Evolutionary conservation across 2,329 filamentous ascomycete species (phyloP).

Genomic region (Botrytis pseudocinerea): DNA sequence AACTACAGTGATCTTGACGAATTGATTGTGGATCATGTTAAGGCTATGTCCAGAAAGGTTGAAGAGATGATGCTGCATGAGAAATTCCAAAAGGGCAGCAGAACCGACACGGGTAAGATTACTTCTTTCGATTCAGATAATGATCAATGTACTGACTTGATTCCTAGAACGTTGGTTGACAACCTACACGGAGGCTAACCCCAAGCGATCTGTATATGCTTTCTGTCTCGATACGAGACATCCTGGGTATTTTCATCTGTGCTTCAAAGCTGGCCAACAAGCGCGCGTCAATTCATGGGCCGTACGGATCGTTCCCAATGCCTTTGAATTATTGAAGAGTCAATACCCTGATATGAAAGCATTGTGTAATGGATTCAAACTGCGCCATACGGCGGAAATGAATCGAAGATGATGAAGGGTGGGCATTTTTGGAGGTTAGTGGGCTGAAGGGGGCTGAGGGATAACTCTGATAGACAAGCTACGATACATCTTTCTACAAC

Average conservation of each 20-base stretch:
- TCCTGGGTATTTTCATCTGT: slow-evolving; percentile 92
- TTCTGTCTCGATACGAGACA: slow-evolving; percentile 94
- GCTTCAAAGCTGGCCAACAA: slow-evolving; percentile 86
- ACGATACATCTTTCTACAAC: slow-evolving; percentile 8
- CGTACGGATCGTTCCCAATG: slow-evolving; percentile 89
- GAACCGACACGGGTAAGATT: slow-evolving; percentile 77
- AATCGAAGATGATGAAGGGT: slow-evolving; percentile 28
- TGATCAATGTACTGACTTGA: slow-evolving; percentile 14
- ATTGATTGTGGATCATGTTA: slow-evolving; percentile 93
- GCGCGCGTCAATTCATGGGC: slow-evolving; percentile 76
- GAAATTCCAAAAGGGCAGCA: slow-evolving; percentile 83
- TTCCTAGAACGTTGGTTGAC: slow-evolving; percentile 85
- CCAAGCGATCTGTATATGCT: slow-evolving; percentile 87
- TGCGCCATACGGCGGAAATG: slow-evolving; percentile 37
- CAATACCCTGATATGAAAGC: slow-evolving; percentile 94
- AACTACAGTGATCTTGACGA: slow-evolving; percentile 96
- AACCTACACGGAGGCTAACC: slow-evolving; percentile 95
- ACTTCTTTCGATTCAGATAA: neutral
- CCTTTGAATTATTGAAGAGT: slow-evolving; percentile 85
- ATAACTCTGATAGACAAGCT: slow-evolving; percentile 8
- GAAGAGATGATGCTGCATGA: slow-evolving; percentile 94
- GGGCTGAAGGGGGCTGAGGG: slow-evolving; percentile 5
- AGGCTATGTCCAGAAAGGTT: slow-evolving; percentile 96
- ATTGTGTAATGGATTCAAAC: slow-evolving; percentile 95
- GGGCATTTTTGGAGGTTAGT: neutral